These are phyloP conservation scores for Parastagonospora nodorum DNA, from an alignment of 2,329 filamentous ascomycete species.

Conservation along the genomic window DNA sequence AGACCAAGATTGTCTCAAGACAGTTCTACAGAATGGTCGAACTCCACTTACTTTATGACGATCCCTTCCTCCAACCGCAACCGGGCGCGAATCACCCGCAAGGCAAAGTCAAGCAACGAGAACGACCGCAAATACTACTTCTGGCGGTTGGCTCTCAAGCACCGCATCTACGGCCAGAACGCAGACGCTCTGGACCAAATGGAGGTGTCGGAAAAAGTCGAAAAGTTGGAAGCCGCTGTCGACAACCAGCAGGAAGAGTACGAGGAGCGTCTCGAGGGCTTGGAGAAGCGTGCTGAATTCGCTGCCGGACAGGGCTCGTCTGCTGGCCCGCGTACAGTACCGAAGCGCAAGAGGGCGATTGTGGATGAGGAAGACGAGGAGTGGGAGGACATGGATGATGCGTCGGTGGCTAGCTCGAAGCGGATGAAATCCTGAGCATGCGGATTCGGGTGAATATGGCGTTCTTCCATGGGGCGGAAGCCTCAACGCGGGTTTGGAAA, in stretches of 20 bases:
- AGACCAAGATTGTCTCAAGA: conserved; percentile 74
- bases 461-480: too few relatives aligned
- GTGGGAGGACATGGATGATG: conserved; percentile 42
- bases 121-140: conserved; percentile 69
- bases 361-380: conserved; percentile 47
- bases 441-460: too few relatives aligned
- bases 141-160: conserved; percentile 78
- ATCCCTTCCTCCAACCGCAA: conserved; percentile 57
- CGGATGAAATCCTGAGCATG: conserved; percentile 22
- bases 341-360: conserved; percentile 44
- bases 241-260: conserved; percentile 74
- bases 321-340: conserved; percentile 21
- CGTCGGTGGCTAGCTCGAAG: conserved; percentile 34
- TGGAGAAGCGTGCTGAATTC: conserved; percentile 42
- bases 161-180: conserved; percentile 77
- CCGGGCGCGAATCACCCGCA: conserved; percentile 52
- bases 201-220: conserved; percentile 64
- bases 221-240: conserved; percentile 73
- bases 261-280: conserved; percentile 64
- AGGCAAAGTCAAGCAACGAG: conserved; percentile 55
- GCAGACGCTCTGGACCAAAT: conserved; percentile 72
- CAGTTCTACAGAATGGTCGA: conserved; percentile 78
- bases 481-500: too few relatives aligned
- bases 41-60: conserved; percentile 69
- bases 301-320: conserved; percentile 18